Base-by-base conservation (phyloP, 1,139 yeast genomes). In the Blastobotrys petasosporus region DNA sequence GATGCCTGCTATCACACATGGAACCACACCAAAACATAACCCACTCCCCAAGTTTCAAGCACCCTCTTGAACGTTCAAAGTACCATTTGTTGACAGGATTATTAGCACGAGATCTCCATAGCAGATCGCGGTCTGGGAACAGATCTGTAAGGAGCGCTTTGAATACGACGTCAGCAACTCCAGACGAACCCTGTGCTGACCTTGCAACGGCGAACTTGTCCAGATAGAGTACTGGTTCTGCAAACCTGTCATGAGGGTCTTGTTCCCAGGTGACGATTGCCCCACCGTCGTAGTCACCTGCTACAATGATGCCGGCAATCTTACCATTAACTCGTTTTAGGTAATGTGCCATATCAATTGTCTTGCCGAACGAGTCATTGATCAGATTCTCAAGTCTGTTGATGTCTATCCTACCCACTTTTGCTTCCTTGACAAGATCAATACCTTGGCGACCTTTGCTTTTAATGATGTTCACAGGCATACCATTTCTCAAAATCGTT, bases 51-150 rank as follows among this genome's bases (percentile, higher is more conserved):
- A 71, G 60, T 42, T 76, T 74, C 49, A 79, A 63, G 23, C 85
- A 79, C 0, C 96, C 96, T 33, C 75, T 71, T 41, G 95, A 83
- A 53, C 98, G 73, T 58, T 92, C 97, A 64, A 90, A 92, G 62
- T 92, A 92, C 98, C 98, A 92, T 58, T 88, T 88, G 67, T 92
- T 92, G 3, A 92, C 97, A 0, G 97, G 96, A 61, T 92, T 92
- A 47, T 68, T 75, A 51, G 76, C 76, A 44, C 95, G 70, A 2
- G 97, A 88, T 57, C 98, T 75, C 98, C 98, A 92, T 1, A 92
- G 68, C 15, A 92, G 64, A 59, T 86, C 95, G 4, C 28, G 6
- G 11, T 74, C 65, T 0, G 87, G 86, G 59, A 82, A 90, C 39
- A 81, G 67, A 44, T 77, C 79, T 44, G 70, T 69, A 8, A 79